Evolutionary conservation across 116 monocot genomes (phyloP).

Genomic region (Iris pallida): DNA sequence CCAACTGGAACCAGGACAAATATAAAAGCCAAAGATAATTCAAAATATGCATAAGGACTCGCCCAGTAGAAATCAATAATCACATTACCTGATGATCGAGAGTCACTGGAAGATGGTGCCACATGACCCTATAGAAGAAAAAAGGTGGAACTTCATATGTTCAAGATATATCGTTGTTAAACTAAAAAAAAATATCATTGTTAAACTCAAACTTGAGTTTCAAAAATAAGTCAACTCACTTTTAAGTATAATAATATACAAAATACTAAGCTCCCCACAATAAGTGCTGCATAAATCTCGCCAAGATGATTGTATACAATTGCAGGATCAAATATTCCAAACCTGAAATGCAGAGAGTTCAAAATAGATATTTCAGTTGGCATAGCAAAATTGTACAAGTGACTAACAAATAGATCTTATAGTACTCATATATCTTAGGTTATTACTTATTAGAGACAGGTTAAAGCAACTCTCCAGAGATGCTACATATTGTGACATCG

Average conservation of each 20-base stretch:
- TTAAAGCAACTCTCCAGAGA: too few relatives aligned
- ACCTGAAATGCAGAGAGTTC: conserved; percentile 29
- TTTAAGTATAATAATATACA: conserved; percentile 89
- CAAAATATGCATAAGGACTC: conserved; percentile 14
- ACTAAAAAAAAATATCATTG: conserved; percentile 1
- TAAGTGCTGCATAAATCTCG: conserved; percentile 82
- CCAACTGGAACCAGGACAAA: not conserved
- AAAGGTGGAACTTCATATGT: not conserved
- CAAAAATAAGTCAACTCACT: conserved; percentile 31
- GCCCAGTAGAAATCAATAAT: conserved; percentile 99
- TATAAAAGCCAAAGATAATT: conserved; percentile 3
- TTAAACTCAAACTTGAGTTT: not conserved
- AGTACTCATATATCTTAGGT: too few relatives aligned
- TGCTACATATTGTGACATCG: too few relatives aligned
- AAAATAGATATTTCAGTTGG: not conserved
- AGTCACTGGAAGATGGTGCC: conserved; percentile 92
- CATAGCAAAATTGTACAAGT: not conserved
- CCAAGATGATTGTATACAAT: conserved; percentile 97
- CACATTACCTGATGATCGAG: conserved; percentile 89
- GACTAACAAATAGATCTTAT: not conserved
- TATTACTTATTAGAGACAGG: too few relatives aligned
- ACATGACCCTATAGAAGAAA: conserved; percentile 61
- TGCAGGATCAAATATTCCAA: conserved; percentile 80
- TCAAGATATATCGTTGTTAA: not conserved
- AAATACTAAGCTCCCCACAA: conserved; percentile 84